Percentiles rank a stretch among this genome's conserved stretches.
phyloP scores from a whole-genome alignment of 306 rosid genomes.

The Inga leiocalycina region DNA sequence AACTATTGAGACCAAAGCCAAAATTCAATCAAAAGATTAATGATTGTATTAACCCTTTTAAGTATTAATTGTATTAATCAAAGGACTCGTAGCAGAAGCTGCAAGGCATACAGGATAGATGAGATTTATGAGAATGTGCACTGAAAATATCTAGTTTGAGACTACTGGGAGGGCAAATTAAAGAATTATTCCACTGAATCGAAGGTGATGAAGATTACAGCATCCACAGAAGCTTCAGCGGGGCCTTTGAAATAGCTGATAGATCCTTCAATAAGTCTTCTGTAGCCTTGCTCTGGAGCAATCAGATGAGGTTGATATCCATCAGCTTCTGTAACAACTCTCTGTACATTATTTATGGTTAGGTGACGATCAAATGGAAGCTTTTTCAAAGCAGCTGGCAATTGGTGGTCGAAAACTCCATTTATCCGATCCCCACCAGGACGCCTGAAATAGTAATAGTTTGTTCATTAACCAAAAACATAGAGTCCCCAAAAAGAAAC shows the following conservation, averaged over 20 bases:
- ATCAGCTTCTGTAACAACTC: constrained; percentile 94
- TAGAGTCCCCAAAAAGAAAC: constrained; percentile 16
- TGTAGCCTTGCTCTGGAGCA: constrained; percentile 99
- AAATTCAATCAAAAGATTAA: no score
- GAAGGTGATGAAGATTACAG: constrained; percentile 59
- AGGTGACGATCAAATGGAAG: constrained; percentile 98
- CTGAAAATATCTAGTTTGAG: not conserved
- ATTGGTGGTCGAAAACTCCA: constrained; percentile 92
- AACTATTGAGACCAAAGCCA: no score
- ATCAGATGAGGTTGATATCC: constrained; percentile 99
- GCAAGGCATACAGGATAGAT: no score
- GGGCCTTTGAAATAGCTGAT: constrained; percentile 97
- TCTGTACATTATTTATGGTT: constrained; percentile 83
- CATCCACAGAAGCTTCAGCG: constrained; percentile 99
- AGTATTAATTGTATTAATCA: no score
- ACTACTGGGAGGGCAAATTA: not conserved
- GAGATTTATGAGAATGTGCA: no score
- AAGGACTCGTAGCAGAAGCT: no score
- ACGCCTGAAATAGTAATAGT: constrained; percentile 59
- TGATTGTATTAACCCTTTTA: no score
- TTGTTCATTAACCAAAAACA: constrained; percentile 18
- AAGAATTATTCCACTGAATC: constrained; percentile 7
- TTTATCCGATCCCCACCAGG: constrained; percentile 99
- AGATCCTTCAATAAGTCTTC: constrained; percentile 96
- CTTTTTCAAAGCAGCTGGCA: constrained; percentile 96